A percentile compares a stretch with the other conserved stretches of the same genome.
Conservation (phyloP, 345 rosid species). For the Lepidium sativum region DNA sequence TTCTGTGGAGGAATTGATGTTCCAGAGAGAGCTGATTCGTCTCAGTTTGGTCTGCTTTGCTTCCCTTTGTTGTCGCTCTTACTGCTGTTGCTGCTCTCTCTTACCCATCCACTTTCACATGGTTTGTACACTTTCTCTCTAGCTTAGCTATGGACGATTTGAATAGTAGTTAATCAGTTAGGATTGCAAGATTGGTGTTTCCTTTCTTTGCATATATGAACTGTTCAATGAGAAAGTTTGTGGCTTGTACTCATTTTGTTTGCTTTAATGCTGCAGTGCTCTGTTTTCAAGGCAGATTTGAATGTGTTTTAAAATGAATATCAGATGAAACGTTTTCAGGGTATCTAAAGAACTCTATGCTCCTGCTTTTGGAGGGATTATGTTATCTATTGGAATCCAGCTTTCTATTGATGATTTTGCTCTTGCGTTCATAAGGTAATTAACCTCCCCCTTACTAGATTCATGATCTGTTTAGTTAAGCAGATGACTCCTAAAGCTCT, state of each 20-base stretch:
- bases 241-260: neutral
- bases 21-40: conserved; percentile 37
- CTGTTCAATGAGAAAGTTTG: neutral
- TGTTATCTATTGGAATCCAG: conserved; percentile 89
- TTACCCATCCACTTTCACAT: conserved; percentile 78
- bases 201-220: too few relatives aligned
- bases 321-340: conserved; percentile 38
- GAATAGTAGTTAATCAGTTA: too few relatives aligned
- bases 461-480: neutral
- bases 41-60: conserved; percentile 79
- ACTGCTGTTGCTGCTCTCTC: conserved; percentile 83
- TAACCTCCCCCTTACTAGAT: neutral
- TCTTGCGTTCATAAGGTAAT: conserved; percentile 75
- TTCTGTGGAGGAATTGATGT: conserved; percentile 43
- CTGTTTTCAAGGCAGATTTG: neutral
- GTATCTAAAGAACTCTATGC: conserved; percentile 90
- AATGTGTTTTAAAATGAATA: neutral
- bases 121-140: conserved; percentile 33
- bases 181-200: too few relatives aligned
- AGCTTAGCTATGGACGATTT: neutral
- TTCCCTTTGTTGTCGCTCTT: conserved; percentile 78
- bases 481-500: neutral
- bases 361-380: conserved; percentile 93
- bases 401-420: conserved; percentile 83
- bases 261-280: neutral